A percentile compares a stretch with the other conserved stretches of the same genome.
These are phyloP conservation scores for Sordariomycetes sp. DNA, from an alignment of 2,329 filamentous ascomycete species.

Conservation along the genomic window DNA sequence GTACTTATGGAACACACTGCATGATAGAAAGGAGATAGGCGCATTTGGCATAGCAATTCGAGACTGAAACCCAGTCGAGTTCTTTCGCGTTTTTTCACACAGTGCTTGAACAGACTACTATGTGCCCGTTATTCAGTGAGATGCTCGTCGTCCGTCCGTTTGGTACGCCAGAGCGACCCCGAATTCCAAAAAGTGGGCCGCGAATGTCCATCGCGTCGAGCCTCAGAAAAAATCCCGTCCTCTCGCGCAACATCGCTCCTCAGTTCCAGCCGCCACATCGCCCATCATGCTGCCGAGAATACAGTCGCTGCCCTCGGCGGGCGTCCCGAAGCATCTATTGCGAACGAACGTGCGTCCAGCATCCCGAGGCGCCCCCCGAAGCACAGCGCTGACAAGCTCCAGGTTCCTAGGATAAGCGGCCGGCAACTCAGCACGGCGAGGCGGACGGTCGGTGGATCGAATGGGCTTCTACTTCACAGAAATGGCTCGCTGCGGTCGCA, in stretches of 20 bases:
- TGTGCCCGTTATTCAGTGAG: no score
- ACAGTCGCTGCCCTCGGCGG: conserved; percentile 27
- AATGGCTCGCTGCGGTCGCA: conserved; percentile 12
- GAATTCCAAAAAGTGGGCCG: conserved; percentile 5
- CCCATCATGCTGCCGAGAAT: conserved; percentile 35
- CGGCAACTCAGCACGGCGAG: conserved; percentile 24
- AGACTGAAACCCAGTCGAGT: no score
- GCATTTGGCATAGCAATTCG: no score
- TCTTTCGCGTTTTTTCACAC: no score
- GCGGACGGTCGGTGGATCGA: conserved; percentile 9
- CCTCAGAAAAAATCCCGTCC: conserved; percentile 3
- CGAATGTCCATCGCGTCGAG: conserved; percentile 5
- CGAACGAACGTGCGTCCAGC: no score
- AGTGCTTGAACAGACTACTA: no score
- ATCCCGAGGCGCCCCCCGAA: background rate
- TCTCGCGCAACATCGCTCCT: conserved; percentile 1
- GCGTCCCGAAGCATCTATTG: conserved; percentile 20
- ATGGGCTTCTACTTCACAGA: conserved; percentile 8
- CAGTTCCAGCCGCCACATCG: conserved; percentile 1
- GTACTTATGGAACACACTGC: no score
- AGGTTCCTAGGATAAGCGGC: conserved; percentile 8
- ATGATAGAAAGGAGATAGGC: no score
- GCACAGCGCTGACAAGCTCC: no score
- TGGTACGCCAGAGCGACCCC: no score
- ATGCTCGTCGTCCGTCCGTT: no score